Percentiles rank a stretch among this genome's conserved stretches.
phyloP scores from a whole-genome alignment of 805 yeast genomes.

The Zygosaccharomyces gambellarensis region DNA sequence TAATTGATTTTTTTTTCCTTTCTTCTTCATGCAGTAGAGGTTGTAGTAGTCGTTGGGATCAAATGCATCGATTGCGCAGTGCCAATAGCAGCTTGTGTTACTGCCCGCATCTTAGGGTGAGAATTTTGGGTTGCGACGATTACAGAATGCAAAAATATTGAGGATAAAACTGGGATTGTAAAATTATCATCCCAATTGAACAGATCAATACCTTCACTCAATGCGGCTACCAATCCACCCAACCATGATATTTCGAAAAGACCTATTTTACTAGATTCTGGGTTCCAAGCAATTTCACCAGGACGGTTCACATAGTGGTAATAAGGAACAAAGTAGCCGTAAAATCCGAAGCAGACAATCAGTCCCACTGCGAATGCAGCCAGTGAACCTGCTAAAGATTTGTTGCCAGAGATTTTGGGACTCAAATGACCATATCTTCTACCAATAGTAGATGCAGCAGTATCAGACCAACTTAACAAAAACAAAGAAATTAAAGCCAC shows the following conservation, averaged over 20 bases:
- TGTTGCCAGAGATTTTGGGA: slow-evolving; percentile 66
- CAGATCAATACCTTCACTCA: slow-evolving; percentile 78
- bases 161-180: slow-evolving; percentile 86
- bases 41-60: background rate
- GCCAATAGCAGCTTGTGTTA: slow-evolving; percentile 1
- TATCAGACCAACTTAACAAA: slow-evolving; percentile 92
- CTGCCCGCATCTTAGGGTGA: slow-evolving; percentile 3
- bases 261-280: slow-evolving; percentile 52
- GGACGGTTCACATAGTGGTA: slow-evolving; percentile 51
- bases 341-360: slow-evolving; percentile 57
- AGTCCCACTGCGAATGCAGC: slow-evolving; percentile 82
- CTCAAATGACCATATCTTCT: slow-evolving; percentile 80
- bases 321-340: slow-evolving; percentile 66
- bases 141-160: slow-evolving; percentile 53
- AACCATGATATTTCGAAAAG: slow-evolving; percentile 51
- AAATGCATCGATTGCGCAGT: slow-evolving; percentile 3
- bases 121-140: slow-evolving; percentile 35
- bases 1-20: no score
- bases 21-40: background rate
- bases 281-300: slow-evolving; percentile 61
- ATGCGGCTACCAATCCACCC: slow-evolving; percentile 77
- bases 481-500: slow-evolving; percentile 70
- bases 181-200: slow-evolving; percentile 84
- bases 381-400: slow-evolving; percentile 83
- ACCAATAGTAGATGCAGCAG: slow-evolving; percentile 94